These are phyloP conservation scores for Tolypocladium capitatum DNA, from an alignment of 2,329 filamentous ascomycete genomes.

Conservation along the genomic window DNA sequence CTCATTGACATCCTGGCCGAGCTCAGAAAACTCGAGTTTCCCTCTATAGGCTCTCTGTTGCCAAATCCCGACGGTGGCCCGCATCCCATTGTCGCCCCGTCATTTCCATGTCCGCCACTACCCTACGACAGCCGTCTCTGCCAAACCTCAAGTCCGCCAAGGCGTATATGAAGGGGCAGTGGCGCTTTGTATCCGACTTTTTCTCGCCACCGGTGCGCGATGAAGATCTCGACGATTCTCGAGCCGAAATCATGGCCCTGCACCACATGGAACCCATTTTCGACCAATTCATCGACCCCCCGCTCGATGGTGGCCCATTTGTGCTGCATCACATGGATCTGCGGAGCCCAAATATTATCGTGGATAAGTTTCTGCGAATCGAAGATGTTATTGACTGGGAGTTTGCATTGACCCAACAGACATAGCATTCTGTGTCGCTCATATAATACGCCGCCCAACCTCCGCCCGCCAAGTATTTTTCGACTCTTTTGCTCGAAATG, in stretches of 20 bases:
- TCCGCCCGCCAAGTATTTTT: too few species aligned
- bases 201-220: constrained; percentile 2
- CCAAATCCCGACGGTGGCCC: constrained; percentile 6
- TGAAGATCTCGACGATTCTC: constrained; percentile 3
- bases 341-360: constrained; percentile 11
- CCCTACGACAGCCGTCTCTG: not conserved
- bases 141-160: not conserved
- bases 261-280: constrained; percentile 6
- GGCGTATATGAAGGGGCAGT: too few species aligned
- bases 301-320: constrained; percentile 7
- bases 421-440: too few species aligned
- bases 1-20: constrained; percentile 13
- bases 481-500: too few species aligned
- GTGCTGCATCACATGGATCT: constrained; percentile 12
- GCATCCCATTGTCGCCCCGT: constrained; percentile 7
- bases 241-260: constrained; percentile 8
- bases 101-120: constrained; percentile 7
- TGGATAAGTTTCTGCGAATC: constrained; percentile 10
- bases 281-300: constrained; percentile 4
- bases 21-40: constrained; percentile 11
- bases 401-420: too few species aligned
- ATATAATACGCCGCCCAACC: too few species aligned
- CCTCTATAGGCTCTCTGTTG: constrained; percentile 11
- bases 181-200: not conserved
- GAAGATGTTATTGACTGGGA: constrained; percentile 16